Percentiles rank a stretch among this genome's conserved stretches.
Conservation (phyloP, 345 rosid genomes). For the Sisymbrium irio region DNA sequence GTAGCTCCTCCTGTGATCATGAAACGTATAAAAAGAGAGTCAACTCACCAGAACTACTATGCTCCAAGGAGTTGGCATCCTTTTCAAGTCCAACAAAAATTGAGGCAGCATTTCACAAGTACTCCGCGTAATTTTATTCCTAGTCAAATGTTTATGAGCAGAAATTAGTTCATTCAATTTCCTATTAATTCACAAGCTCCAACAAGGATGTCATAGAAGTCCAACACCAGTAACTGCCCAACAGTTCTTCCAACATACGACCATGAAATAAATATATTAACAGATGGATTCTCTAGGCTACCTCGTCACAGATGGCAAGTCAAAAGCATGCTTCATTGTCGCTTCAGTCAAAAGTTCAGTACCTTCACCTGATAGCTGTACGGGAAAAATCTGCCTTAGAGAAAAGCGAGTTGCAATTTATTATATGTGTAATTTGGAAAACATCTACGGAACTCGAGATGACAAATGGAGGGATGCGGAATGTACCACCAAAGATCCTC, state of each 20-base stretch:
- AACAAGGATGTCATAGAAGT: slow-evolving; percentile 6
- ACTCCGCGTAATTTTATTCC: slow-evolving; percentile 47
- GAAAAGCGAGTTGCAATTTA: background rate
- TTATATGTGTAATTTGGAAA: background rate
- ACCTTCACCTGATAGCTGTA: slow-evolving; percentile 41
- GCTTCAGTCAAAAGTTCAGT: slow-evolving; percentile 45
- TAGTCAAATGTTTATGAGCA: slow-evolving; percentile 36
- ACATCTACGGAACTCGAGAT: background rate
- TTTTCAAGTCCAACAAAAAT: slow-evolving; percentile 62
- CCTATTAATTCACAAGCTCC: slow-evolving; percentile 2
- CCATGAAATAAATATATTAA: background rate
- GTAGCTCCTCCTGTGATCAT: background rate
- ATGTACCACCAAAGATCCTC: slow-evolving; percentile 12
- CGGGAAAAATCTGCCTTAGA: slow-evolving; percentile 12
- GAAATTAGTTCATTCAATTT: slow-evolving; percentile 32
- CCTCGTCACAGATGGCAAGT: slow-evolving; percentile 63
- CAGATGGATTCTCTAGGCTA: slow-evolving; percentile 26
- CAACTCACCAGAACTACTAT: slow-evolving; percentile 66
- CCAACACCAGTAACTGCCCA: background rate
- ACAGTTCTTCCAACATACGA: slow-evolving; percentile 15
- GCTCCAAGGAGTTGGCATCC: slow-evolving; percentile 61
- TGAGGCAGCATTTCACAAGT: slow-evolving; percentile 47
- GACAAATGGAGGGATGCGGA: background rate
- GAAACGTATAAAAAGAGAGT: slow-evolving; percentile 10
- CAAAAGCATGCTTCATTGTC: slow-evolving; percentile 51